Base-by-base conservation (phyloP, 305 asterid species). In the Solanum hybrid region DNA sequence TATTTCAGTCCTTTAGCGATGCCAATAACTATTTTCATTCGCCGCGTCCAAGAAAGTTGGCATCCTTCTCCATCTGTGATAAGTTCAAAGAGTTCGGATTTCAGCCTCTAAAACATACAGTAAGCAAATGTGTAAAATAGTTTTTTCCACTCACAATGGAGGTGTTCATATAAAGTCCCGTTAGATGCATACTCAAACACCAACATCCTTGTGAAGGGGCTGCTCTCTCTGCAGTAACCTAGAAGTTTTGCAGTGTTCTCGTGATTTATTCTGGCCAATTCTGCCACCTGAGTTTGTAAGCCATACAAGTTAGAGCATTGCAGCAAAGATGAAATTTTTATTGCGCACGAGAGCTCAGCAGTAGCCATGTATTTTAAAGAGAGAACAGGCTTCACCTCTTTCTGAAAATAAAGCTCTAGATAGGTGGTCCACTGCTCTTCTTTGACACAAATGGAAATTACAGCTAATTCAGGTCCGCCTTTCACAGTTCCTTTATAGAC, bases 121-220 rank as follows among this genome's bases (percentile, higher is more conserved):
- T n/a, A 72, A 72, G 26, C 10, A 22, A 51, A 46, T 29, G 22
- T 86, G n/a, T 11, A 60, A 51, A 85, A 85, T 80, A 16, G 27
- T 7, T 26, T 46, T 78, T 37, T 31, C 72, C 82, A 87, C 99
- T 91, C 89, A 96, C 99, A 97, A 69, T 97, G 99, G 85, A 98
- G 98, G 92, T 97, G 99, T 92, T 97, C 99, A 16, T 95, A 93
- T 81, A 98, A 95, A 27, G 99, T 96, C 81, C 99, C 99, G 22
- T 98, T 98, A 37, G 98, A 97, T 79, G 99, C 99, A 92, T 98
- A 98, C 90, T 96, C 99, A 27, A 98, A 95, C 40, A 97, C 96
- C 87, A 98, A 92, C 99, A 98, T 98, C 93, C 99, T 93, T 69
- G 99, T 95, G 90, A 97, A 96, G 9, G 99, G 98, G 38, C 81